These are phyloP conservation scores for Stipa capillata DNA, from an alignment of 176 grass and related monocot species.

Conservation along the genomic window DNA sequence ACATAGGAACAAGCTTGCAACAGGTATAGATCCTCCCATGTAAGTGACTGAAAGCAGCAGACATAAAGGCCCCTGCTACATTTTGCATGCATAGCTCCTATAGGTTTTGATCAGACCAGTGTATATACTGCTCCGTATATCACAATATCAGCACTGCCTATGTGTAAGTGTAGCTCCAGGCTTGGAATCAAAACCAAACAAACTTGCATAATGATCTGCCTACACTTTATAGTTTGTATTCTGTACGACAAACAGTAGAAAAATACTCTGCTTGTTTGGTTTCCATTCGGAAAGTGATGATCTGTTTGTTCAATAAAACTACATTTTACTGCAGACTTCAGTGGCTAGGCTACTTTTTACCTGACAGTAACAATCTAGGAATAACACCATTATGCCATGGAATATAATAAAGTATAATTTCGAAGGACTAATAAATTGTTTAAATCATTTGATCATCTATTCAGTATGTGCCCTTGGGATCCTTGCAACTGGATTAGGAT, in stretches of 20 bases:
- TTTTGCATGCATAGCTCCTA: not conserved
- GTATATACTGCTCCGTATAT: not conserved
- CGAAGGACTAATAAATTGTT: not conserved
- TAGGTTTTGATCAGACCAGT: not conserved
- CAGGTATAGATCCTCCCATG: not conserved
- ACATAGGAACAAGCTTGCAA: not conserved
- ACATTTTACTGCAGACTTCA: not conserved
- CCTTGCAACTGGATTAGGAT: slow-evolving; percentile 16
- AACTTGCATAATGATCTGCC: not conserved
- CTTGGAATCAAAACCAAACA: slow-evolving; percentile 26
- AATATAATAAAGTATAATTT: not conserved
- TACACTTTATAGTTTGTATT: not conserved
- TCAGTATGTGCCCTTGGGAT: slow-evolving; percentile 14
- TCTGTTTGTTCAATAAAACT: not conserved
- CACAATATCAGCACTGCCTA: not conserved
- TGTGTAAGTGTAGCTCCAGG: not conserved
- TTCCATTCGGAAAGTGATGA: not conserved
- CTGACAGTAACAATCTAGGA: no score
- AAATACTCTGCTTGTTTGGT: not conserved
- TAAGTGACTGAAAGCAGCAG: not conserved
- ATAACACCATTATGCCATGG: not conserved
- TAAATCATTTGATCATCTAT: not conserved
- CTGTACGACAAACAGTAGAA: not conserved
- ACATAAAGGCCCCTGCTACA: not conserved
- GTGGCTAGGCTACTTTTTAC: not conserved